Evolutionary conservation across 2,329 filamentous ascomycete genomes (phyloP), one percentile per base, ranked within the genome.

Genomic region (Paecilomyces sp.): DNA sequence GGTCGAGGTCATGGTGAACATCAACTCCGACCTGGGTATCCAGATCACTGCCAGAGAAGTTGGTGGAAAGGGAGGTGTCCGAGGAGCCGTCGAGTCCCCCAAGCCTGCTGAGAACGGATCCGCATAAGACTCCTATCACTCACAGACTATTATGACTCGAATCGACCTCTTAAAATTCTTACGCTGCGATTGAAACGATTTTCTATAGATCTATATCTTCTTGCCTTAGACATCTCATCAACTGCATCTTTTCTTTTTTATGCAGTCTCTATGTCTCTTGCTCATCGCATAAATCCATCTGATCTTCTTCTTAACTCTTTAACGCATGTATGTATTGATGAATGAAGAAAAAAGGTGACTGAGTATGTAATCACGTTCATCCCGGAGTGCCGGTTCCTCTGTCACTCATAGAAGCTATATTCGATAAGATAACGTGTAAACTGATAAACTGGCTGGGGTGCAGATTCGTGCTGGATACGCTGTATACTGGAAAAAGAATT

Each of bases 1-100:
- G 82, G 86, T 99, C 65, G 94, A 99, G 82, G 87, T 97, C 58
- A 95, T 91, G 73, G 85, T 97, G 70, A 96, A 93, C 75, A 88
- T 97, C 65, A 85, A 83, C 58, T 88, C 85, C 28, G 92, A 97
- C 73, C 80, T 97, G 59, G 82, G 82, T 65, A 83, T 97, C 63
- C 91, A 89, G 56, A 83, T 96, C 66, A 90, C 92, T 51, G 87
- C 88, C 59, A 84, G 93, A 64, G 92, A 96, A 75, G 88, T 96
- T 55, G 92, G 93, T 64, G 89, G 86, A 61, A 93, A 96, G 81
- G 89, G 89, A 52, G 92, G 91, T 66, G 86, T 94, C 61, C 82
- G 91, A 67, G 91, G 90, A 55, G 74, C 70, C 57, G 71, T 85
- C 55, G 80, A 82, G 64, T 74, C 73, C 36, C 68, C 73, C 12